Percentiles rank a stretch among this genome's conserved stretches.
These are phyloP conservation scores for Aspergillus heteromorphus DNA, from an alignment of 495 filamentous ascomycete species.

Conservation along the genomic window DNA sequence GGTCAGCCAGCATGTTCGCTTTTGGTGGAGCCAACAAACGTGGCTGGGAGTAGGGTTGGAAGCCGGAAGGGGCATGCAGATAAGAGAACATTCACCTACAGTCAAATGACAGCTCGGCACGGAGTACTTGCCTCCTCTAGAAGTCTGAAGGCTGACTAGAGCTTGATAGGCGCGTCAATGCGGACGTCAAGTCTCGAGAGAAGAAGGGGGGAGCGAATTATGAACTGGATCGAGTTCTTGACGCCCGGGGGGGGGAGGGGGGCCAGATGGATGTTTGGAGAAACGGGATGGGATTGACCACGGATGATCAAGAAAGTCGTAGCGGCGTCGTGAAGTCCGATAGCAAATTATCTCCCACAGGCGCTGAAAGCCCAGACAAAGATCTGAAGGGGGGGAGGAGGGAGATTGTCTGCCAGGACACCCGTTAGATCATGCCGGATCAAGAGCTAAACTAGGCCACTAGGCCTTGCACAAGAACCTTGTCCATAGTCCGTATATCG, in stretches of 20 bases:
- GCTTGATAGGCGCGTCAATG: neutral
- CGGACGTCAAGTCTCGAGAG: neutral
- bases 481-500: constrained; percentile 7
- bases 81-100: constrained; percentile 8
- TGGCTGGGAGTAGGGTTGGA: constrained; percentile 1
- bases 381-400: constrained; percentile 12
- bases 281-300: neutral
- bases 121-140: neutral
- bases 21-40: neutral
- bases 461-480: constrained; percentile 9
- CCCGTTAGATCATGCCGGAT: constrained; percentile 13
- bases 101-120: neutral
- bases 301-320: neutral
- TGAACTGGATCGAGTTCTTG: neutral
- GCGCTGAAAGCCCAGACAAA: constrained; percentile 11
- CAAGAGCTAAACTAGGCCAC: constrained; percentile 6
- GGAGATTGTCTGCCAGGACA: constrained; percentile 4
- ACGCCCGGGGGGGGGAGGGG: neutral
- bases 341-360: constrained; percentile 6
- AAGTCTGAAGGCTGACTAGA: neutral
- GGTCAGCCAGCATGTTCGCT: neutral
- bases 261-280: constrained; percentile 1
- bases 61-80: neutral
- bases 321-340: neutral
- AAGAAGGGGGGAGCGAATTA: neutral